A percentile compares a stretch with the other conserved stretches of the same genome.
These are phyloP conservation scores for Cenchrus purpureus DNA, from an alignment of 176 grass and related monocot genomes.

Conservation along the genomic window DNA sequence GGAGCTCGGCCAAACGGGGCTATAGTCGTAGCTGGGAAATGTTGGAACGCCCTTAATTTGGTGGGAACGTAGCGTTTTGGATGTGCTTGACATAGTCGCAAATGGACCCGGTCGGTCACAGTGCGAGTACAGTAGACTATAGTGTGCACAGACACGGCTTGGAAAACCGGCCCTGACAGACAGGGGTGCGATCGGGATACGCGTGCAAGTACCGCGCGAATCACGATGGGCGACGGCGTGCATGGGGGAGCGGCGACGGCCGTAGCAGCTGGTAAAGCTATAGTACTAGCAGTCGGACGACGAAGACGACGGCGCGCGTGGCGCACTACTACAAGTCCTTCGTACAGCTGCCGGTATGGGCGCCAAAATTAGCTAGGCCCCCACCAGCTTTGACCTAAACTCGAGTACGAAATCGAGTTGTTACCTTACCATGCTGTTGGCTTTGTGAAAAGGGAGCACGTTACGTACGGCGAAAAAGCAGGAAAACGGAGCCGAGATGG, in stretches of 20 bases:
- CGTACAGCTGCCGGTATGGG: not conserved
- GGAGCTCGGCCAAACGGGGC: too few species aligned
- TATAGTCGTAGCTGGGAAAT: too few species aligned
- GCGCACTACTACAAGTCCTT: too few species aligned
- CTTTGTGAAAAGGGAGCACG: not conserved
- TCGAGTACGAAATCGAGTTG: not conserved
- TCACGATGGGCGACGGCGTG: conserved; percentile 20
- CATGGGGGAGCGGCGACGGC: not conserved
- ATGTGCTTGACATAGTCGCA: too few species aligned
- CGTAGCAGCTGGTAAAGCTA: too few species aligned
- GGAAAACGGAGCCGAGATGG: too few species aligned
- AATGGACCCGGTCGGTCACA: too few species aligned
- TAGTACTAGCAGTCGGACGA: not conserved
- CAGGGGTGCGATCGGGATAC: conserved; percentile 11
- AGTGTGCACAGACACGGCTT: not conserved
- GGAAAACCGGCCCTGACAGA: not conserved
- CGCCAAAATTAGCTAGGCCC: not conserved
- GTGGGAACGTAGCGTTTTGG: too few species aligned
- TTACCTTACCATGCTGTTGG: too few species aligned
- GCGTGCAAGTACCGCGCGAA: conserved; percentile 52
- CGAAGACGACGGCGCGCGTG: not conserved
- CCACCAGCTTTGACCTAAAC: not conserved
- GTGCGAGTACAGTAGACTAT: too few species aligned
- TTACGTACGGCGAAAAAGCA: too few species aligned
- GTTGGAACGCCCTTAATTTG: too few species aligned